These are phyloP conservation scores for Furcasterigmium sp. DNA, from an alignment of 2,329 filamentous ascomycete genomes.

Conservation along the genomic window DNA sequence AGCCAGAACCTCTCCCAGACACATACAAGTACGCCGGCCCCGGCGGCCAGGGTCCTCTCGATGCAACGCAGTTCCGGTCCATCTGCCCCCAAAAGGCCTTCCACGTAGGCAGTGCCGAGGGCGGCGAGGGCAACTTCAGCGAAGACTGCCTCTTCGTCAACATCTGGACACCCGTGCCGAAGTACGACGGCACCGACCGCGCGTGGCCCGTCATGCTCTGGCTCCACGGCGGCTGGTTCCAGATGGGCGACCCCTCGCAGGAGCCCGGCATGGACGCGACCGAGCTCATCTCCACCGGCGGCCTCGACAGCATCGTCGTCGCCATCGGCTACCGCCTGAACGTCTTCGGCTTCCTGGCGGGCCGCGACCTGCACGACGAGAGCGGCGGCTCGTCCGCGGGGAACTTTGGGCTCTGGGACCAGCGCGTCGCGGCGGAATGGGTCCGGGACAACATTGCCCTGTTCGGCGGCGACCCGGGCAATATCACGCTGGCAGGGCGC, in stretches of 20 bases:
- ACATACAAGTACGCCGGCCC: conserved; percentile 20
- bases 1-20: conserved; percentile 24
- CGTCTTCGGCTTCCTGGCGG: conserved; percentile 42
- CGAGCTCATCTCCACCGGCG: conserved; percentile 30
- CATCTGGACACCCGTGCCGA: conserved; percentile 36
- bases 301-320: conserved; percentile 32
- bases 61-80: conserved; percentile 27
- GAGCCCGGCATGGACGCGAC: conserved; percentile 35
- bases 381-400: conserved; percentile 8
- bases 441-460: conserved; percentile 39
- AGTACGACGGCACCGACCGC: conserved; percentile 5
- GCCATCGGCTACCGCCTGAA: conserved; percentile 42
- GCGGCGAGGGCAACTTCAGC: conserved; percentile 20
- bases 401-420: conserved; percentile 49
- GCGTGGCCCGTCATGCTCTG: conserved; percentile 34
- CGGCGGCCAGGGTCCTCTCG: conserved; percentile 21
- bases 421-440: conserved; percentile 48
- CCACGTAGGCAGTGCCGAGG: conserved; percentile 17
- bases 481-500: conserved; percentile 10
- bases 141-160: conserved; percentile 46
- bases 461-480: conserved; percentile 20
- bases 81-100: conserved; percentile 34
- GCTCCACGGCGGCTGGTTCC: conserved; percentile 43
- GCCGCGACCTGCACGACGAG: conserved; percentile 25
- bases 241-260: conserved; percentile 37